These are phyloP conservation scores for Penicillium psychrofluorescens DNA, from an alignment of 495 filamentous ascomycete species.

Conservation along the genomic window DNA sequence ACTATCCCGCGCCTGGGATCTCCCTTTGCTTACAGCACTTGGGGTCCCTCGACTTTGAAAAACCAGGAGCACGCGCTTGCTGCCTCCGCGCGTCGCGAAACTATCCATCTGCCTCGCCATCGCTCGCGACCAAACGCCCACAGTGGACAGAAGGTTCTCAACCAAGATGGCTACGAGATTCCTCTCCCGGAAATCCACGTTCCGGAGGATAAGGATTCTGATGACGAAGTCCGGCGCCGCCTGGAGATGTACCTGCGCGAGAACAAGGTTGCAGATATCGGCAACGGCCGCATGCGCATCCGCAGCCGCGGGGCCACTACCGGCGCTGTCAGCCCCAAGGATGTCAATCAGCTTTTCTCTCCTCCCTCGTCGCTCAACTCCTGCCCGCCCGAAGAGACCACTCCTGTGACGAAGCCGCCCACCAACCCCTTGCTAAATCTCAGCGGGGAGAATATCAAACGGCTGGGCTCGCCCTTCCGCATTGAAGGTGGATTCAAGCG, in stretches of 20 bases:
- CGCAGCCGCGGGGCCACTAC: slow-evolving; percentile 45
- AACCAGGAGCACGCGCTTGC: slow-evolving; percentile 24
- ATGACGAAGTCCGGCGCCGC: slow-evolving; percentile 37
- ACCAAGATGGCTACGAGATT: slow-evolving; percentile 34
- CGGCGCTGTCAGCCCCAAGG: slow-evolving; percentile 29
- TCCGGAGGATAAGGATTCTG: slow-evolving; percentile 39
- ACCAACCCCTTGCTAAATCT: slow-evolving; percentile 24
- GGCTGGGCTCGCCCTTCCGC: slow-evolving; percentile 48
- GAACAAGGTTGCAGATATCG: slow-evolving; percentile 35
- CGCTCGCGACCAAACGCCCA: slow-evolving; percentile 41
- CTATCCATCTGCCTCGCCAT: slow-evolving; percentile 39
- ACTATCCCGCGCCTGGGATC: slow-evolving; percentile 42
- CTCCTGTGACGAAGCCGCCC: slow-evolving; percentile 17
- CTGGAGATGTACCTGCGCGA: slow-evolving; percentile 43
- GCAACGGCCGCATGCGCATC: slow-evolving; percentile 41
- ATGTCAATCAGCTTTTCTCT: slow-evolving; percentile 42
- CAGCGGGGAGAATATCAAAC: slow-evolving; percentile 33
- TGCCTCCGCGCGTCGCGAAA: slow-evolving; percentile 26
- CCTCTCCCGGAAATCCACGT: slow-evolving; percentile 1
- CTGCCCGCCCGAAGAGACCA: slow-evolving; percentile 24
- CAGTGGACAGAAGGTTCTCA: slow-evolving; percentile 39
- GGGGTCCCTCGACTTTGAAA: slow-evolving; percentile 43
- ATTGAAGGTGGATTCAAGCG: slow-evolving; percentile 23
- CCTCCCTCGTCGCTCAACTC: slow-evolving; percentile 35
- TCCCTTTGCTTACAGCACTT: slow-evolving; percentile 50